Conservation (phyloP, 2,329 filamentous ascomycete species). For the Penicillium psychrosexuale region DNA sequence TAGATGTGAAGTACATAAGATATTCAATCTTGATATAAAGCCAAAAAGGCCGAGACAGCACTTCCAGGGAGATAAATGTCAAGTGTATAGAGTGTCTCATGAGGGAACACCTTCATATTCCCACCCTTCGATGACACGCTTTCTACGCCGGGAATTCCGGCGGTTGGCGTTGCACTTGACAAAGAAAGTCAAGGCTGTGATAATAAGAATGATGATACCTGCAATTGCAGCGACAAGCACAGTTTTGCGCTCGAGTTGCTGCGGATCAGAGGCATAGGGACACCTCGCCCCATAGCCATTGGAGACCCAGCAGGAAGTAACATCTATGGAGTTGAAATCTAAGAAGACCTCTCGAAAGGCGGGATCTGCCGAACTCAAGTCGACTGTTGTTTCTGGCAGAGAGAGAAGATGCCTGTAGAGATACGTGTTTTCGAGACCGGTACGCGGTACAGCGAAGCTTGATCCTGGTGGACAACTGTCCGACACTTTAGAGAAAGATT, state of each 20-base stretch:
- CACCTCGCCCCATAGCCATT: constrained; percentile 56
- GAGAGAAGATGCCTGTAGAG: constrained; percentile 46
- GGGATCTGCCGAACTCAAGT: constrained; percentile 27
- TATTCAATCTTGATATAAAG: background rate
- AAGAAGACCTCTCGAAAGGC: constrained; percentile 50
- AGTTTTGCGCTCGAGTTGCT: constrained; percentile 44
- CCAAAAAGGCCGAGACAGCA: background rate
- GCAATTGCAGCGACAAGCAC: constrained; percentile 62
- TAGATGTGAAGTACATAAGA: background rate
- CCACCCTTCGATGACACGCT: constrained; percentile 55
- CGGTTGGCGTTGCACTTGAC: constrained; percentile 64
- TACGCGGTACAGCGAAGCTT: constrained; percentile 58
- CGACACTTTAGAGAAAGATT: constrained; percentile 46
- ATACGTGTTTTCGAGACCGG: constrained; percentile 62
- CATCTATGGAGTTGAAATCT: constrained; percentile 59
- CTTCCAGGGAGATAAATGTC: background rate
- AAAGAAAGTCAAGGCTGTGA: constrained; percentile 60
- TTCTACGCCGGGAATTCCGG: constrained; percentile 50
- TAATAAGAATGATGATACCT: constrained; percentile 59
- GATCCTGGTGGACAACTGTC: constrained; percentile 49
- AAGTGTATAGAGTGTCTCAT: constrained; percentile 13
- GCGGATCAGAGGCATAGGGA: constrained; percentile 52
- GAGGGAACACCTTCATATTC: constrained; percentile 67
- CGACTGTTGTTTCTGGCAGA: constrained; percentile 26
- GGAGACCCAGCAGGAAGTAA: constrained; percentile 59